A percentile compares a stretch with the other conserved stretches of the same genome.
These are phyloP conservation scores for Globisporangium echinulatum DNA, from an alignment of 352 stramenopile species.

Conservation along the genomic window DNA sequence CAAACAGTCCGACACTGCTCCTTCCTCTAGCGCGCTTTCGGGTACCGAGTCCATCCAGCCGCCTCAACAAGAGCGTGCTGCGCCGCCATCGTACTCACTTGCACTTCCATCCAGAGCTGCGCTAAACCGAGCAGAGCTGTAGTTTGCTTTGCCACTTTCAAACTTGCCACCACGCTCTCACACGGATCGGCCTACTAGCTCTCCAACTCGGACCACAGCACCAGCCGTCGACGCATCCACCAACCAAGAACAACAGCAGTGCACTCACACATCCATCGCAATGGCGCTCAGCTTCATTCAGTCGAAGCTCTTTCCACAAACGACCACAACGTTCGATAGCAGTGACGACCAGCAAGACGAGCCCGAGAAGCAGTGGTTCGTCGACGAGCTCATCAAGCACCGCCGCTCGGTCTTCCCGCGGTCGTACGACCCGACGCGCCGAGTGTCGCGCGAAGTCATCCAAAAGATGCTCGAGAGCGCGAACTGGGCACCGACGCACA, in stretches of 20 bases:
- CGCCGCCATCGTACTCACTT: too few species aligned
- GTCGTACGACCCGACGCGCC: conserved; percentile 50
- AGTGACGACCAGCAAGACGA: background rate
- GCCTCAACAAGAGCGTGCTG: too few species aligned
- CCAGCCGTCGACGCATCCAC: too few species aligned
- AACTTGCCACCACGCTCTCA: too few species aligned
- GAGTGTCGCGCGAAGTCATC: conserved; percentile 49
- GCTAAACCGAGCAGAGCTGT: too few species aligned
- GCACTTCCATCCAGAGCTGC: too few species aligned
- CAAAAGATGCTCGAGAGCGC: conserved; percentile 72
- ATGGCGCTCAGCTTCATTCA: conserved; percentile 14
- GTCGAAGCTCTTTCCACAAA: conserved; percentile 8
- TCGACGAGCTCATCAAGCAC: conserved; percentile 69
- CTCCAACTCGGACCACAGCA: too few species aligned
- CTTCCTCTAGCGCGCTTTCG: too few species aligned
- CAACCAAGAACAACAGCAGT: background rate
- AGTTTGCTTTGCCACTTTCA: too few species aligned
- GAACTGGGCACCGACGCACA: conserved; percentile 82
- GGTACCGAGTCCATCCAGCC: too few species aligned
- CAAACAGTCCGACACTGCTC: too few species aligned
- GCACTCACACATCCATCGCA: background rate
- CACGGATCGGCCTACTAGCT: too few species aligned
- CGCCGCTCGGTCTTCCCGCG: conserved; percentile 73
- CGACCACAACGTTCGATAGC: conserved; percentile 6
- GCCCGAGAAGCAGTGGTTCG: conserved; percentile 40